These are phyloP conservation scores for Delphinella strobiligena DNA, from an alignment of 2,329 filamentous ascomycete genomes.

Conservation along the genomic window DNA sequence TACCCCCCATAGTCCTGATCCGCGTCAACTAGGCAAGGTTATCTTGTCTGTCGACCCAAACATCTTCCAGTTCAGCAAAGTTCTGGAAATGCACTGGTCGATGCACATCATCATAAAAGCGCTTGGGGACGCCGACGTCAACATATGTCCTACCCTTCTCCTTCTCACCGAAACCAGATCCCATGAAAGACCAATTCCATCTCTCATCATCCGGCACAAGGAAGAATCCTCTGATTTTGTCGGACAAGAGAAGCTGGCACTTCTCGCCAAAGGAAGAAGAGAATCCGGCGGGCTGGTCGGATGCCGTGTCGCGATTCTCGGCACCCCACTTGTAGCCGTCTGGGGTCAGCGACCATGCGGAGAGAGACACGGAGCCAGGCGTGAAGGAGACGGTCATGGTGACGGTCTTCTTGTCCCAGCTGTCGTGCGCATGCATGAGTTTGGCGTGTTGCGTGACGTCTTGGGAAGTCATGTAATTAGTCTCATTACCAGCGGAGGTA, in stretches of 20 bases:
- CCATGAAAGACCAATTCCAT: constrained; percentile 99
- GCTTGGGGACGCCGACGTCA: constrained; percentile 76
- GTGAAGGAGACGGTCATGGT: constrained; percentile 96
- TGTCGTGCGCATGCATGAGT: constrained; percentile 68
- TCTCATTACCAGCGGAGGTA: constrained; percentile 86
- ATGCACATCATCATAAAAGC: constrained; percentile 89
- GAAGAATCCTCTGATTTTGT: constrained; percentile 93
- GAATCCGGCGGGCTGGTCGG: constrained; percentile 90
- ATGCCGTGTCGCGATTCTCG: constrained; percentile 85
- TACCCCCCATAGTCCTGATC: too few relatives aligned
- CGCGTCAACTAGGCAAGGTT: constrained; percentile 80
- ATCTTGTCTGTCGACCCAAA: constrained; percentile 86
- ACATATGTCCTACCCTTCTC: constrained; percentile 79
- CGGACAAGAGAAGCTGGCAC: constrained; percentile 82
- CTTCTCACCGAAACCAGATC: constrained; percentile 70
- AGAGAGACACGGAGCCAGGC: constrained; percentile 86
- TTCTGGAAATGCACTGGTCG: constrained; percentile 92
- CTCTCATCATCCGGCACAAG: constrained; percentile 77
- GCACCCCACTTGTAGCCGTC: constrained; percentile 93
- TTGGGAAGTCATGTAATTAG: constrained; percentile 88
- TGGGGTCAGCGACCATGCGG: constrained; percentile 86
- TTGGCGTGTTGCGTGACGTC: constrained; percentile 92
- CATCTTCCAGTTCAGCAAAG: constrained; percentile 93
- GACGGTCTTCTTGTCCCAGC: constrained; percentile 82
- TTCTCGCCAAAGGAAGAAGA: constrained; percentile 80